Conservation (phyloP, 2,329 filamentous ascomycete genomes). For the Botrytis aclada region DNA sequence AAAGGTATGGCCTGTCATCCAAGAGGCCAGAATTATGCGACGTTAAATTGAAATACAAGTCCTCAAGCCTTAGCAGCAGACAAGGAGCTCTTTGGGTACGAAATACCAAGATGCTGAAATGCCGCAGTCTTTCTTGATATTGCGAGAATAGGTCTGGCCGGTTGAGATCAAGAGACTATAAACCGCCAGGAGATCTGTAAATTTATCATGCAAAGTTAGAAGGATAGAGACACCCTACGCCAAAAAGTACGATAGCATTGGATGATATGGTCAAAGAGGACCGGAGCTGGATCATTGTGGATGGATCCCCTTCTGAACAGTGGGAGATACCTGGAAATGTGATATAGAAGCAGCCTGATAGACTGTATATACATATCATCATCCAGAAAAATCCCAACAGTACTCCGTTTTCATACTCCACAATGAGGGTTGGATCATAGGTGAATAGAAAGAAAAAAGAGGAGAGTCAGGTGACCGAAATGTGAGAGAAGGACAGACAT, state of each 20-base stretch:
- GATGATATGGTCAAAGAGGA: neutral
- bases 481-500: neutral
- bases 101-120: neutral
- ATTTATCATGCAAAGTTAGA: neutral
- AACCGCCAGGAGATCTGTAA: neutral
- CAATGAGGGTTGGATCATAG: neutral
- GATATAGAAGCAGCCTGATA: neutral
- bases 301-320: neutral
- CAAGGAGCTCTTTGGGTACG: neutral
- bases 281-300: neutral
- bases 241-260: neutral
- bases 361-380: neutral
- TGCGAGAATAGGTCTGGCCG: neutral
- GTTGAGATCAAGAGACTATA: neutral
- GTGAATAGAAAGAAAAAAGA: neutral
- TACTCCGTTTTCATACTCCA: neutral
- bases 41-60: neutral
- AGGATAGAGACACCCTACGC: neutral
- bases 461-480: neutral
- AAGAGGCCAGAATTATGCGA: neutral
- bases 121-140: neutral
- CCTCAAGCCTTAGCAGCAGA: neutral
- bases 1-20: neutral
- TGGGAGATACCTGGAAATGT: neutral
- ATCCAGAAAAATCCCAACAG: neutral